Evolutionary conservation across 305 asterid species (phyloP), one percentile per base, ranked within the genome.

Genomic region (Fraxinus baroniana): DNA sequence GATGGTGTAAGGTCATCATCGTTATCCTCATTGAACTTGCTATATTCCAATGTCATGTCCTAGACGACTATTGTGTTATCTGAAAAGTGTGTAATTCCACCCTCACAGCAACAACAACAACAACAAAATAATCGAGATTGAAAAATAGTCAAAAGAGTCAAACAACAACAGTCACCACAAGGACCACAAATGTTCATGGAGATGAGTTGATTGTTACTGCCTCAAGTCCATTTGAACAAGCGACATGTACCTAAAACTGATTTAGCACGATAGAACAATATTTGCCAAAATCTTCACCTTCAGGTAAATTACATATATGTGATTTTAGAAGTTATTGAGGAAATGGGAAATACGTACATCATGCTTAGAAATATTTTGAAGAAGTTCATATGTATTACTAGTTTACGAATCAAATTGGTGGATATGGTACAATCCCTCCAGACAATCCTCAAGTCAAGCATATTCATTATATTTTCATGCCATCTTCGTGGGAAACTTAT

Each of bases 361-460:
- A 94, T 96, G 97, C 99, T 98, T 18, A 96, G 94, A 87, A 94
- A 93, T 81, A 91, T 96, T 46, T 86, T 96, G 37, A 33, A 33
- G 94, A 96, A 96, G 93, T 96, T 96, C 81, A 96, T 96, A 78
- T 96, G 99, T 90, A 84, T 96, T 76, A 98, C 99, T 4, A 33
- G 99, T 85, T 89, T 96, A 82, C 93, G 98, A 35, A 98, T 13
- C 98, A 96, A 86, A 91, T 97, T 87, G 85, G 97, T 15, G 98
- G 99, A 3, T 97, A 94, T 79, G 99, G 99, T 2, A 70, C 93
- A 41, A 97, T 98, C 82, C 98, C 99, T 66, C 98, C 98, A 1
- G 98, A 97, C 86, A 97, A 94, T 83, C 98, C 98, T 84, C 99
- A 97, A 97, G 89, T 84, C 99, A 97, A 97, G 89, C 98, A 97